These are phyloP conservation scores for Xylaria telfairii DNA, from an alignment of 495 filamentous ascomycete species.

Conservation along the genomic window DNA sequence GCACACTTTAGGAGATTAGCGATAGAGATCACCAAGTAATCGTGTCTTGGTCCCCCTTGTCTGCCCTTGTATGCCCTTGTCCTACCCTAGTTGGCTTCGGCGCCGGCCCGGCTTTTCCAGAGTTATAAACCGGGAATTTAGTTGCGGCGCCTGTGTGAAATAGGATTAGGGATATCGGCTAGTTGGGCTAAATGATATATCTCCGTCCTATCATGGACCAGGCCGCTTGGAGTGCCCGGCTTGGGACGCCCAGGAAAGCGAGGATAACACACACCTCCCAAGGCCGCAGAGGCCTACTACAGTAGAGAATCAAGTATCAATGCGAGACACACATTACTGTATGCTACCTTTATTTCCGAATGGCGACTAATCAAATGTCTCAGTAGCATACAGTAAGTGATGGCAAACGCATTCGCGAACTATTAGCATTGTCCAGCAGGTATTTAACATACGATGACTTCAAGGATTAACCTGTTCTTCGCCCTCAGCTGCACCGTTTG, in stretches of 20 bases:
- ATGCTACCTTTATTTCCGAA: background rate
- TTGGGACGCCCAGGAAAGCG: too few relatives aligned
- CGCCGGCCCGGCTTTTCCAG: background rate
- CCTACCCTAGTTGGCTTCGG: background rate
- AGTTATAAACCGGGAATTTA: background rate
- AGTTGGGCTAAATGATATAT: too few relatives aligned
- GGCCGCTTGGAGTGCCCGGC: too few relatives aligned
- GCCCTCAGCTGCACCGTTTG: conserved; percentile 3
- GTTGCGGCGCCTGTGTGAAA: background rate
- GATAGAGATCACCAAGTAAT: conserved; percentile 6
- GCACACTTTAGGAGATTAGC: conserved; percentile 19
- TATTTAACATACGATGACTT: background rate
- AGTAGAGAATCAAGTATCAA: background rate
- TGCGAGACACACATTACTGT: conserved; percentile 5
- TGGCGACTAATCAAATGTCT: background rate
- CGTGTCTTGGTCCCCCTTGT: background rate
- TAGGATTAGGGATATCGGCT: background rate
- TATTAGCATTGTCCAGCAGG: background rate
- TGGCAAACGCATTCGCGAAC: background rate
- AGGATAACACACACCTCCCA: background rate
- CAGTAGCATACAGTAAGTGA: background rate
- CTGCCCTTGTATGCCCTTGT: background rate
- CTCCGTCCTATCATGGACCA: background rate
- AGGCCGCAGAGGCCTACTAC: background rate
- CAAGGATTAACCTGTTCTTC: background rate